phyloP scores from a whole-genome alignment of 305 asterid genomes.

The Solanum hybrid region DNA sequence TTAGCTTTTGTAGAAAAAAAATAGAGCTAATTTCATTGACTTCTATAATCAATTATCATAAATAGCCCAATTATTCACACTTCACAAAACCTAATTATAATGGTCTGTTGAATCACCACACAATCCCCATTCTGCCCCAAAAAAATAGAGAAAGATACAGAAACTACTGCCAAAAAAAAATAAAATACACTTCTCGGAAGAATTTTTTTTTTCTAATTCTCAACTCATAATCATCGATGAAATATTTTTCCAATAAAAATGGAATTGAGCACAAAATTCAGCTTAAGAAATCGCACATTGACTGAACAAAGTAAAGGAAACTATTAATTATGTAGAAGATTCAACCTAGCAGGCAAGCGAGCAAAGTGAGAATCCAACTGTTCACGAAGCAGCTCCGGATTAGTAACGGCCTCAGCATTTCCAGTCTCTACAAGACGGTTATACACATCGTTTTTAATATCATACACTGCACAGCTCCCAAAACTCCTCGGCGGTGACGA shows the following conservation, averaged over 20 bases:
- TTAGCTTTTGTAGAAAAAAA: neutral
- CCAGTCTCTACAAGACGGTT: slow-evolving; percentile 54
- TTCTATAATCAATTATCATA: neutral
- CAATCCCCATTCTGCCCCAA: neutral
- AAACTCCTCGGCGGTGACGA: slow-evolving; percentile 84
- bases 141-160: neutral
- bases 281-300: neutral
- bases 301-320: neutral
- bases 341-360: slow-evolving; percentile 83
- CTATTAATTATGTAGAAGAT: neutral
- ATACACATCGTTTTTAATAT: slow-evolving; percentile 57
- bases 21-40: neutral
- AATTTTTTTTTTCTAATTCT: neutral
- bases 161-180: neutral
- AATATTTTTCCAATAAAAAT: neutral
- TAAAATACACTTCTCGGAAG: neutral
- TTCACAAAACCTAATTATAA: neutral
- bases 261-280: neutral
- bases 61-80: neutral
- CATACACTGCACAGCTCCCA: slow-evolving; percentile 48
- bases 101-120: neutral
- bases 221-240: neutral
- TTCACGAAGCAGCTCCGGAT: slow-evolving; percentile 61
- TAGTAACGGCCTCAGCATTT: slow-evolving; percentile 50
- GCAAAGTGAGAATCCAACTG: slow-evolving; percentile 76